phyloP scores from a whole-genome alignment of 148 eudicot genomes.

The Silene conica region DNA sequence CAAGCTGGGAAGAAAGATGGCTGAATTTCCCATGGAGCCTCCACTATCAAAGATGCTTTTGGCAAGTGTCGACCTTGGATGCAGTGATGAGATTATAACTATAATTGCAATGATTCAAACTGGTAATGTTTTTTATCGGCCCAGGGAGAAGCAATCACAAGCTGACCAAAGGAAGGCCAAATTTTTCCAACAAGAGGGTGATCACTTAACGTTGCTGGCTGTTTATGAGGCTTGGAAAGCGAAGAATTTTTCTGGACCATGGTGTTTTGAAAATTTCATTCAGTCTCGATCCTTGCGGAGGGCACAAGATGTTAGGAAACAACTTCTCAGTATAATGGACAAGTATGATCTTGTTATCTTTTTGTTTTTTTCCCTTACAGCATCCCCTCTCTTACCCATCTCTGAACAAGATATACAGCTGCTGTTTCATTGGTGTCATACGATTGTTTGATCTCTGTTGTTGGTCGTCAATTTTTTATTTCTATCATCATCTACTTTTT shows the following conservation, averaged over 20 bases:
- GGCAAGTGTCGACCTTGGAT: constrained; percentile 93
- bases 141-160: constrained; percentile 95
- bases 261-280: constrained; percentile 95
- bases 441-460: no score
- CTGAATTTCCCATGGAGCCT: constrained; percentile 89
- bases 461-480: no score
- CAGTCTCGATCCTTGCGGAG: constrained; percentile 90
- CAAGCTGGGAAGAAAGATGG: constrained; percentile 87
- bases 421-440: no score
- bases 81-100: constrained; percentile 90
- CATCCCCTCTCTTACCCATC: no score
- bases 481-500: no score
- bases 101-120: constrained; percentile 95
- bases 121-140: constrained; percentile 83
- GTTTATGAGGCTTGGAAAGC: constrained; percentile 99
- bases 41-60: constrained; percentile 91
- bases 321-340: constrained; percentile 93
- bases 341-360: constrained; percentile 41
- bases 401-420: no score
- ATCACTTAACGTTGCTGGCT: constrained; percentile 89
- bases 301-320: constrained; percentile 95
- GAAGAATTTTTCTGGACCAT: constrained; percentile 78
- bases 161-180: constrained; percentile 93
- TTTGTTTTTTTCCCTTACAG: no score
- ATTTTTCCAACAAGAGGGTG: constrained; percentile 96